Percentiles rank a stretch among this genome's conserved stretches.
These are phyloP conservation scores for Cercospora sp. DNA, from an alignment of 2,329 filamentous ascomycete genomes.

Conservation along the genomic window DNA sequence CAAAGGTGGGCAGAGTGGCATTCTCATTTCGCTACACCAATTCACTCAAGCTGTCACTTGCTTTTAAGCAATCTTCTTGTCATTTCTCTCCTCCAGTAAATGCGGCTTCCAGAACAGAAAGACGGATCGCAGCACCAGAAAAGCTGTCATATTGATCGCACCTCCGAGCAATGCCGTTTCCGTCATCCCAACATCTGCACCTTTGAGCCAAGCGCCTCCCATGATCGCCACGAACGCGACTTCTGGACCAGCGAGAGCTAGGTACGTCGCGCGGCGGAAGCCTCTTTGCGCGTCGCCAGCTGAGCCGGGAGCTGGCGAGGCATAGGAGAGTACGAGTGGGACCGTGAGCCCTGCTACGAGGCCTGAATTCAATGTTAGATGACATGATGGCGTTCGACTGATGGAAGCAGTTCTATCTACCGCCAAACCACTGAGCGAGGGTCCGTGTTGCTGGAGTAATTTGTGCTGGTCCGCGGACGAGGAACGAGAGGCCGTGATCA, in stretches of 20 bases:
- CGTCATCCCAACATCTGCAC: constrained; percentile 9
- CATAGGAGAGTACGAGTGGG: constrained; percentile 5
- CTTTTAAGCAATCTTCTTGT: neutral
- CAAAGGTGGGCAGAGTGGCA: neutral
- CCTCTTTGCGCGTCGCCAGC: constrained; percentile 12
- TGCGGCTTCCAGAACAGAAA: constrained; percentile 13
- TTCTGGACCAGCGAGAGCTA: constrained; percentile 3
- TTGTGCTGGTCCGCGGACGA: constrained; percentile 12
- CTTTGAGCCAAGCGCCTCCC: constrained; percentile 8
- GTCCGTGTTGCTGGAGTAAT: constrained; percentile 13
- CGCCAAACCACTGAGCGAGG: constrained; percentile 7
- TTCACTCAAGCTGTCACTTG: no score
- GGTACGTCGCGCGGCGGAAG: constrained; percentile 4
- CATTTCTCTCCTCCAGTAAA: constrained; percentile 10
- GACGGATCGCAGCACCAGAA: neutral
- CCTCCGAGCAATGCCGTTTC: constrained; percentile 6
- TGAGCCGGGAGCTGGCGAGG: neutral
- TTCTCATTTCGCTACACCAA: constrained; percentile 41
- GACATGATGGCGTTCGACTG: neutral
- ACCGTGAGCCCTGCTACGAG: constrained; percentile 10
- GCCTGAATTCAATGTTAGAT: neutral
- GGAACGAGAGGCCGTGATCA: constrained; percentile 18
- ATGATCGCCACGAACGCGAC: constrained; percentile 5
- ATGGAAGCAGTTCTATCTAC: neutral
- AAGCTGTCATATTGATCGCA: neutral